Percentiles rank a stretch among this genome's conserved stretches.
phyloP scores from a whole-genome alignment of 495 filamentous ascomycete genomes.

The Sphaerosporella brunnea region DNA sequence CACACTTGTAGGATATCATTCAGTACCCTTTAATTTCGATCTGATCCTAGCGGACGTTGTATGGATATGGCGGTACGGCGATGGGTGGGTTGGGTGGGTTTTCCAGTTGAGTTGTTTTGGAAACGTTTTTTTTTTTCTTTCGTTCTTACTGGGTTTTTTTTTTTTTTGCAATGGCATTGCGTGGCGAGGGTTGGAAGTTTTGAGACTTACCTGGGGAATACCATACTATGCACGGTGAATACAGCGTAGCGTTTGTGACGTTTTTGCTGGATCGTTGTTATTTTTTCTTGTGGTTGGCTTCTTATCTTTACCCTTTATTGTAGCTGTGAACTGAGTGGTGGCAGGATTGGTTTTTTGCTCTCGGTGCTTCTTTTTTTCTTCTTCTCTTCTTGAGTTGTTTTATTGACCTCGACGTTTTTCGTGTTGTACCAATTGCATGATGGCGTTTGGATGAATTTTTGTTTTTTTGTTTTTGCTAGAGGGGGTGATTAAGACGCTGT shows the following conservation, averaged over 20 bases:
- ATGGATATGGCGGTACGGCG: background rate
- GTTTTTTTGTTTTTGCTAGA: too few relatives aligned
- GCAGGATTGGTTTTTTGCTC: background rate
- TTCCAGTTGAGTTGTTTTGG: background rate
- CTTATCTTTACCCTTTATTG: too few relatives aligned
- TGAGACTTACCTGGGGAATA: too few relatives aligned
- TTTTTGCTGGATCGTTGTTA: too few relatives aligned
- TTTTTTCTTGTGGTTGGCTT: too few relatives aligned
- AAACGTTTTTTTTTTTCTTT: background rate
- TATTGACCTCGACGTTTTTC: background rate
- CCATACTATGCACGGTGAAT: too few relatives aligned
- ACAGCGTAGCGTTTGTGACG: too few relatives aligned
- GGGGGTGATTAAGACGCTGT: too few relatives aligned
- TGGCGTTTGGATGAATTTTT: too few relatives aligned
- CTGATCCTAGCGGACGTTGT: background rate
- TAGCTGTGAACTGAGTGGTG: too few relatives aligned
- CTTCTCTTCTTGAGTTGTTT: background rate
- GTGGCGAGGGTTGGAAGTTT: too few relatives aligned
- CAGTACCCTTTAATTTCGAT: background rate
- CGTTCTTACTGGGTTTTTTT: background rate
- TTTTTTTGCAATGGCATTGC: background rate
- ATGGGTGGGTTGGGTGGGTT: background rate
- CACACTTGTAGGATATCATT: background rate
- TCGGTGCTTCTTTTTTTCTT: background rate
- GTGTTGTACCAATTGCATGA: too few relatives aligned